Base-by-base conservation (phyloP, 345 rosid species). In the Hypericum perforatum region DNA sequence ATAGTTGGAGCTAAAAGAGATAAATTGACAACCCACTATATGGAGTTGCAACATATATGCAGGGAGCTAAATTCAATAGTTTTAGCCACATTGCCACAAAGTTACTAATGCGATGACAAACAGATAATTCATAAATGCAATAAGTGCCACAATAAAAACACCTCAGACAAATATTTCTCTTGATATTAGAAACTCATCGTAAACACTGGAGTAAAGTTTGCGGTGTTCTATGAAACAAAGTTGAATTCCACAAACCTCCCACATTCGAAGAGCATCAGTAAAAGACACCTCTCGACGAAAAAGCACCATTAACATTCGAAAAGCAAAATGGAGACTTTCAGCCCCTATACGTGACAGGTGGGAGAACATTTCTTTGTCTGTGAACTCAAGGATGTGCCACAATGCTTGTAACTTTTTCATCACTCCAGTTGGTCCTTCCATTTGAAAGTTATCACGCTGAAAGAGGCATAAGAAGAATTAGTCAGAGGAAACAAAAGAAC, bases 241-340 rank as follows among this genome's bases (percentile, higher is more conserved):
- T 2, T 39, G 37, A 61, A 43, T 47, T 38, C 9, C 10, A 76
- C 86, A 15, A 59, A 89, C 95, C 95, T 89, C 97, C 97, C 97
- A 89, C 97, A 89, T 86, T 40, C 67, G 69, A 64, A 89, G 97
- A 69, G 89, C 83, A 64, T 89, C 94, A 50, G 55, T 43, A 49
- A 89, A 89, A 62, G 95, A 74, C 58, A 89, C 62, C 62, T 86
- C 97, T 13, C 90, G 70, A 6, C 94, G 90, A 63, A 86, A 89
- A 59, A 86, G 80, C 52, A 89, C 97, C 61, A 89, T 73, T 61
- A 89, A 77, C 95, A 89, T 89, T 42, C 83, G 85, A 66, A 89
- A 89, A 14, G 97, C 97, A 77, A 89, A 89, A 79, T 86, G 97
- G 58, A 89, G 95, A 71, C 95, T 86, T 77, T 89, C 95, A 70